These are phyloP conservation scores for Fusarium avenaceum DNA, from an alignment of 2,329 filamentous ascomycete species.

Conservation along the genomic window DNA sequence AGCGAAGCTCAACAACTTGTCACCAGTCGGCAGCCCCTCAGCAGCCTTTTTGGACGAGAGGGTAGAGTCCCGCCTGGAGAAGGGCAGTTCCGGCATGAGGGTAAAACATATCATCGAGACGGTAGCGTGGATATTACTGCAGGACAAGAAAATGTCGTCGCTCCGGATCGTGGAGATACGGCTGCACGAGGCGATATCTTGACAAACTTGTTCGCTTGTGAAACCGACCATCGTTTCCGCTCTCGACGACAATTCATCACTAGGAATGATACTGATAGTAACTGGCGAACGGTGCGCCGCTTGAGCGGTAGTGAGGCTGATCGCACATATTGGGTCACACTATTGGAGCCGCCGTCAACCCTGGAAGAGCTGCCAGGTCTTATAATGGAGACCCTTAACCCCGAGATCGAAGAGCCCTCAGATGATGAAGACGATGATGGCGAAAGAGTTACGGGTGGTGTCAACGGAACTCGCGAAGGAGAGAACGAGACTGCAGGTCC, in stretches of 20 bases:
- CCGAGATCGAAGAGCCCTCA: constrained; percentile 48
- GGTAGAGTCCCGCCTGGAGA: constrained; percentile 76
- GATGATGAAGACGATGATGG: constrained; percentile 50
- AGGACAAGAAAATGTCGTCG: constrained; percentile 68
- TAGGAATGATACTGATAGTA: constrained; percentile 52
- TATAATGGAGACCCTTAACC: constrained; percentile 52
- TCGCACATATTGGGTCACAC: constrained; percentile 58
- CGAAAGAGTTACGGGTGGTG: constrained; percentile 40
- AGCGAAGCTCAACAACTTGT: constrained; percentile 83
- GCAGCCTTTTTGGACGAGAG: constrained; percentile 79
- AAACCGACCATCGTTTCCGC: constrained; percentile 49
- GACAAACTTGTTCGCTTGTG: constrained; percentile 63
- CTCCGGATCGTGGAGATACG: constrained; percentile 71
- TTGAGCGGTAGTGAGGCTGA: constrained; percentile 52
- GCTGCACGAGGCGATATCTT: constrained; percentile 73
- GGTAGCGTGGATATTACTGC: constrained; percentile 76
- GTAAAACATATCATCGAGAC: constrained; percentile 73
- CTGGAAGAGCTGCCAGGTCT: constrained; percentile 60
- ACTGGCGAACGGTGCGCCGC: constrained; percentile 54
- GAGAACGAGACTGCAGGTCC: constrained; percentile 49
- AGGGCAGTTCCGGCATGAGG: constrained; percentile 68
- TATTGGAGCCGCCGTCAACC: constrained; percentile 62
- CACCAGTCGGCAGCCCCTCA: constrained; percentile 80
- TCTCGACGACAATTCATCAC: constrained; percentile 50
- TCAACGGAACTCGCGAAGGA: constrained; percentile 45